Evolutionary conservation across 164 flowering plant species (phyloP), one percentile per base, ranked within the genome.

Genomic region (Tinospora cordifolia): DNA sequence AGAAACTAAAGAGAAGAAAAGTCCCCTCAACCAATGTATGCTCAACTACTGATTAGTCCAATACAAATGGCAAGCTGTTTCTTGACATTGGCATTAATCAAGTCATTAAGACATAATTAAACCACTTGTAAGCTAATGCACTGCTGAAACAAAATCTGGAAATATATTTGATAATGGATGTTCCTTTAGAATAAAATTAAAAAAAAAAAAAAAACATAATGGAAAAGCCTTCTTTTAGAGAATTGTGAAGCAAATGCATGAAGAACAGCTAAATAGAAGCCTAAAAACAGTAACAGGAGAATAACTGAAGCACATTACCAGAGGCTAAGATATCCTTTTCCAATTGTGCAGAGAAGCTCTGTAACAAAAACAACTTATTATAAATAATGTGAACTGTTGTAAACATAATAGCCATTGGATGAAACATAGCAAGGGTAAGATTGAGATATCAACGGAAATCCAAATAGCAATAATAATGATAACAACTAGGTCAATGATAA

Each of bases 341-440:
- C 82, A 94, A 80, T 83, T 90, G 97, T 44, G 87, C 97, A 78
- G 97, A 87, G 74, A 88, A 89, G 79, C 83, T 87, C 97, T 92
- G 88, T 47, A 80, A 76, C 72, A 69, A 67, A 63, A 60, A 60
- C 63, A 60, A n/a, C 21, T 51, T 17, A n/a, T 17, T 19, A 51
- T 30, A 49, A 1, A 51, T 15, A 51, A 51, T 15, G 58, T n/a
- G 19, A 51, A 17, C 6, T 51, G 19, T 17, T 1, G 59, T 51
- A 51, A 51, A 51, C 4, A 51, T 51, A 8, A 51, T 19, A 15
- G 19, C 4, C 59, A 41, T 8, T 41, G 46, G 46, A 15, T 51
- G 21, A 51, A 51, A 51, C 21, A 7, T 17, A 15, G 59, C 17
- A 41, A 3, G 13, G 46, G 4, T 51, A 22, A 30, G 36, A 17